Evolutionary conservation across 805 yeast species (phyloP).

Genomic region (Yarrowia porcina): DNA sequence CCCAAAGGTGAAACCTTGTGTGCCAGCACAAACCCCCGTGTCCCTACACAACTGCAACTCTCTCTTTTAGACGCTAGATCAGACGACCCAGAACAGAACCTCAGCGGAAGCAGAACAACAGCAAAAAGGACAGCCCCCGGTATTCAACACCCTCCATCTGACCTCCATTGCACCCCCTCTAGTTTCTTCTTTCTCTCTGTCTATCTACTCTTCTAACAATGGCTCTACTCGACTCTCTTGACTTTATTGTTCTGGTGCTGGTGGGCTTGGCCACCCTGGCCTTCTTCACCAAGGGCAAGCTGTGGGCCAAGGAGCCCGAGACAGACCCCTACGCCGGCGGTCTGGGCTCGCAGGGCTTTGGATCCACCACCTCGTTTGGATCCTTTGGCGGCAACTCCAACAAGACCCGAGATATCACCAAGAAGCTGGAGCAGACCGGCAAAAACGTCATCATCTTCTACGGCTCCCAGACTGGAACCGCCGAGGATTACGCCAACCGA

Average conservation of each 20-base stretch:
- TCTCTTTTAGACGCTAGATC: constrained; percentile 15
- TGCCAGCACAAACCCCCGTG: constrained; percentile 12
- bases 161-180: neutral
- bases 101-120: neutral
- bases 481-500: constrained; percentile 92
- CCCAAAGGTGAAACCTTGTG: constrained; percentile 5
- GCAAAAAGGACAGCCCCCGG: neutral
- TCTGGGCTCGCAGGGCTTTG: constrained; percentile 29
- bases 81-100: constrained; percentile 9
- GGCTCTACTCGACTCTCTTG: constrained; percentile 58
- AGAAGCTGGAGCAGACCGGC: constrained; percentile 49
- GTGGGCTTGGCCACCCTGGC: constrained; percentile 62
- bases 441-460: constrained; percentile 78
- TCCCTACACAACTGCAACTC: constrained; percentile 12
- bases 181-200: neutral
- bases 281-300: constrained; percentile 62
- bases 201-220: constrained; percentile 19
- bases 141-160: neutral
- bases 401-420: constrained; percentile 35
- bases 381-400: constrained; percentile 29
- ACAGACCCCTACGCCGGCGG: constrained; percentile 31
- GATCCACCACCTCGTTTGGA: constrained; percentile 29
- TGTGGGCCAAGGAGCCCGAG: constrained; percentile 43
- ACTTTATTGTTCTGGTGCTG: constrained; percentile 62
- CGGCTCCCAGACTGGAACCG: constrained; percentile 98